Base-by-base conservation (phyloP, 2,329 filamentous ascomycete species). In the Cercospora sp. region DNA sequence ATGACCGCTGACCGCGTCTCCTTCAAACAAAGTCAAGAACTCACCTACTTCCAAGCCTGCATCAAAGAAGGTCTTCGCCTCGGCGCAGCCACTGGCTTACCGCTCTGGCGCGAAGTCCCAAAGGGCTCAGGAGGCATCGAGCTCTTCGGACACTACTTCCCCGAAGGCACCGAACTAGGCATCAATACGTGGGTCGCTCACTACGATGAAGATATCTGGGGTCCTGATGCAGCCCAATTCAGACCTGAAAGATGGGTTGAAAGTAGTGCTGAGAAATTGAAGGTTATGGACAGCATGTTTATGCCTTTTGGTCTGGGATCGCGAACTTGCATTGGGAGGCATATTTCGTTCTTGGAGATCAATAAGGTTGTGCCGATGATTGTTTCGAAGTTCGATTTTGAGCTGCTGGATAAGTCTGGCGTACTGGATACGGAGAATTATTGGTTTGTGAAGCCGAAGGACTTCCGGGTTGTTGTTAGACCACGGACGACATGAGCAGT, bases 31-130 rank as follows among this genome's bases (percentile, higher is more conserved):
- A 76, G 76, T 6, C 72, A 77, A 30, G 73, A 75, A 16, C 74
- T 80, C 71, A 76, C 81, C 0, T 83, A 81, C 69, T 75, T 84
- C 3, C 78, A 81, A 64, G 82, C 71, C n/a, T 71, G 70, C 53
- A 75, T 76, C 60, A 72, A 73, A 48, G 75, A 76, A 66, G 75
- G 70, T 5, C 63, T 76, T 12, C 69, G 75, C 31, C 40, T 75
- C 18, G 71, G 72, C 36, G 68, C 74, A 9, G 67, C 71, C 1
- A 67, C 70, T 2, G 73, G 72, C 2, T 40, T 71, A 5, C 68
- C 70, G 0, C 42, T 73, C 7, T 69, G 65, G 67, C 59, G 71
- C 58, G 67, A 69, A 42, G 71, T 73, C 3, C 71, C 70, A 2
- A 23, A 60, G 16, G 68, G 66, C 13, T 63, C 64, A 2, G 69